These are phyloP conservation scores for Syzygium syzygioides DNA, from an alignment of 441 rosid genomes.

Conservation along the genomic window DNA sequence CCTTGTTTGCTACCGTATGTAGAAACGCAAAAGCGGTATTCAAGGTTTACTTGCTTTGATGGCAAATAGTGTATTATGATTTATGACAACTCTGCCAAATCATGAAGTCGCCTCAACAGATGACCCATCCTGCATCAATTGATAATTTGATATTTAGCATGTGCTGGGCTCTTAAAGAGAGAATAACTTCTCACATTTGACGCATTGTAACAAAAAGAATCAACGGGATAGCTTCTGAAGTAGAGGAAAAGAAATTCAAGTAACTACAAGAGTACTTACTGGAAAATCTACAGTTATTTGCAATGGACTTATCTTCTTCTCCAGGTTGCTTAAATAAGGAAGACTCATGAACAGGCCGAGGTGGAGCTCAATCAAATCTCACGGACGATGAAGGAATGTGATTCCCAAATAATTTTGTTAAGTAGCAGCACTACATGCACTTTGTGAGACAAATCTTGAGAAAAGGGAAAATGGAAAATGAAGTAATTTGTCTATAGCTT, in stretches of 20 bases:
- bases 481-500: conserved; percentile 31
- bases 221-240: too few species aligned
- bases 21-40: too few species aligned
- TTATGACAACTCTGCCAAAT: too few species aligned
- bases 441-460: conserved; percentile 74
- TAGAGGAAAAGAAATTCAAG: not conserved
- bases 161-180: too few species aligned
- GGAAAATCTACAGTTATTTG: not conserved
- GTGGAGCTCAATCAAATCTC: conserved; percentile 64
- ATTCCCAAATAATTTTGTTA: conserved; percentile 66
- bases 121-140: too few species aligned
- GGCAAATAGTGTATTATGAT: too few species aligned
- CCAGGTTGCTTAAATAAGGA: conserved; percentile 56
- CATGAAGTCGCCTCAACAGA: too few species aligned
- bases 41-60: too few species aligned
- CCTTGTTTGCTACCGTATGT: too few species aligned
- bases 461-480: conserved; percentile 91
- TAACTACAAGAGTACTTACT: not conserved
- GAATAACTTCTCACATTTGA: too few species aligned
- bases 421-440: conserved; percentile 66
- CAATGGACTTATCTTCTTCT: conserved; percentile 13
- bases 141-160: too few species aligned
- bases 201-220: too few species aligned
- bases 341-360: conserved; percentile 55
- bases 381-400: conserved; percentile 85